Percentiles rank a stretch among this genome's conserved stretches.
Conservation (phyloP, 352 stramenopile species). For the Globisporangium takayamanum region DNA sequence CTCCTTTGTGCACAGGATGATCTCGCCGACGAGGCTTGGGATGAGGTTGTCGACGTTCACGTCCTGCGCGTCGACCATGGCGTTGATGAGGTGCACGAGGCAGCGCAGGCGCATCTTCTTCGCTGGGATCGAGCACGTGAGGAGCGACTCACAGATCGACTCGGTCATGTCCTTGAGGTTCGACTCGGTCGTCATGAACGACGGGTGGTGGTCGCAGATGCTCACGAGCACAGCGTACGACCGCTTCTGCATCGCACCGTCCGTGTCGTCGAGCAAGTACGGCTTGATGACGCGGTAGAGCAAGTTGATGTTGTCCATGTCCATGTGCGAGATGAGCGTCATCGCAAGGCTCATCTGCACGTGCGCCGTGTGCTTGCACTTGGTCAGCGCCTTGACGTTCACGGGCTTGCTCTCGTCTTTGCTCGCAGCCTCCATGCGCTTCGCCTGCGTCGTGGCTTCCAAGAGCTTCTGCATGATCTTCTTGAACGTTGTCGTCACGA, state of each 20-base stretch:
- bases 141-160: slow-evolving; percentile 91
- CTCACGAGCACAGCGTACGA: slow-evolving; percentile 81
- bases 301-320: slow-evolving; percentile 64
- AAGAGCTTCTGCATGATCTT: slow-evolving; percentile 88
- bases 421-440: slow-evolving; percentile 45
- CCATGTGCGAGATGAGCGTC: slow-evolving; percentile 72
- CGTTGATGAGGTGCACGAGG: slow-evolving; percentile 72
- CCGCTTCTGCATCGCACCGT: slow-evolving; percentile 85
- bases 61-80: slow-evolving; percentile 68
- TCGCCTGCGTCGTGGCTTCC: slow-evolving; percentile 73
- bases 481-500: slow-evolving; percentile 74
- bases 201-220: slow-evolving; percentile 81
- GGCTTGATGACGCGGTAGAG: slow-evolving; percentile 87
- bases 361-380: slow-evolving; percentile 62
- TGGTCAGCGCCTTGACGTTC: slow-evolving; percentile 35
- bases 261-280: slow-evolving; percentile 81
- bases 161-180: slow-evolving; percentile 91
- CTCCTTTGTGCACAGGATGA: slow-evolving; percentile 96
- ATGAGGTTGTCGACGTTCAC: slow-evolving; percentile 81
- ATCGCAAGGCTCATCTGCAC: slow-evolving; percentile 75
- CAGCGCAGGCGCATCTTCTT: slow-evolving; percentile 95
- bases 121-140: slow-evolving; percentile 92
- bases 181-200: slow-evolving; percentile 66
- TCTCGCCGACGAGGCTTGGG: slow-evolving; percentile 91
- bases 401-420: slow-evolving; percentile 18